These are phyloP conservation scores for Brettanomyces anomalus DNA, from an alignment of 805 yeast species.

Conservation along the genomic window DNA sequence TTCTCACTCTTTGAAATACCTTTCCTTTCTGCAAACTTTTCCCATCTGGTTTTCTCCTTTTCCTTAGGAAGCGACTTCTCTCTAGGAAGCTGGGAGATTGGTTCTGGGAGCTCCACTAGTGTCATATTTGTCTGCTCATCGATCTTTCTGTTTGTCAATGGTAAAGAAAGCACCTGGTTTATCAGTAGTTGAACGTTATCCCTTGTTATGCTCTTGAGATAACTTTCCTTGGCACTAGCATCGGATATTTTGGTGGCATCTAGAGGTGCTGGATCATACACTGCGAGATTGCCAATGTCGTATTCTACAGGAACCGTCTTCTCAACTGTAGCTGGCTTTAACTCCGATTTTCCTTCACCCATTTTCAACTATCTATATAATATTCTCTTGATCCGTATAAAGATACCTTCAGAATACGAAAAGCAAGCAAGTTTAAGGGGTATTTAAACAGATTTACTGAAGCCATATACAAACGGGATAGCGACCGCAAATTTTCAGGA, in stretches of 20 bases:
- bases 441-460: too few species aligned
- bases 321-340: conserved; percentile 77
- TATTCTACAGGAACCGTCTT: conserved; percentile 83
- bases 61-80: conserved; percentile 93
- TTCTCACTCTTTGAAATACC: conserved; percentile 88
- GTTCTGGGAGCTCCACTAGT: conserved; percentile 76
- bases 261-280: conserved; percentile 82
- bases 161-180: conserved; percentile 84
- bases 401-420: too few species aligned
- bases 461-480: too few species aligned
- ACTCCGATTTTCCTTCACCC: conserved; percentile 3
- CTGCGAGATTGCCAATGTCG: conserved; percentile 87
- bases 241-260: conserved; percentile 51
- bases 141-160: conserved; percentile 55
- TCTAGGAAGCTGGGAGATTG: conserved; percentile 76
- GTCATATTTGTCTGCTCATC: conserved; percentile 65
- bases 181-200: conserved; percentile 89
- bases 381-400: too few species aligned
- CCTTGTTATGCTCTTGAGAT: conserved; percentile 61
- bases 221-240: conserved; percentile 48
- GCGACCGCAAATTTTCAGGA: too few species aligned
- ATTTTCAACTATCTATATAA: background rate
- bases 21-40: conserved; percentile 88
- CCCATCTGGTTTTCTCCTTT: conserved; percentile 94
- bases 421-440: too few species aligned